These are phyloP conservation scores for Boletus huronensis DNA, from an alignment of 768 basidiomycete species.

Conservation along the genomic window DNA sequence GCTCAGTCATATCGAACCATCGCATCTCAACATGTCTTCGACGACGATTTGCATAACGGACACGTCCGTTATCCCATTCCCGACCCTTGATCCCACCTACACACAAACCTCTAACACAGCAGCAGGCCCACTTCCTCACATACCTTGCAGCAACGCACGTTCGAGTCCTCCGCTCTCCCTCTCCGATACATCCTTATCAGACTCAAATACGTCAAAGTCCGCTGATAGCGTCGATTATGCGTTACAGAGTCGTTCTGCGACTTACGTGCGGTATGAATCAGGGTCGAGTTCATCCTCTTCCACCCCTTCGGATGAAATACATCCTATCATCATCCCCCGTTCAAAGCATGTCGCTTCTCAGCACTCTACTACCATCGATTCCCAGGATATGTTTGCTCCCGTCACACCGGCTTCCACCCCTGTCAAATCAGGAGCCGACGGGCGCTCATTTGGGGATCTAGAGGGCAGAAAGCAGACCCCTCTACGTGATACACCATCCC, in stretches of 20 bases:
- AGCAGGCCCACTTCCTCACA: constrained; percentile 56
- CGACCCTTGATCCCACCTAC: constrained; percentile 20
- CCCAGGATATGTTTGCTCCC: constrained; percentile 34
- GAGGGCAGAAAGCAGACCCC: constrained; percentile 11
- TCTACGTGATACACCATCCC: constrained; percentile 29
- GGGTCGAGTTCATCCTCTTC: constrained; percentile 37
- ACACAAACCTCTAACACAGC: constrained; percentile 49
- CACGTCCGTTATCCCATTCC: constrained; percentile 28
- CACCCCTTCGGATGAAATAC: constrained; percentile 34
- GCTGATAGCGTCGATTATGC: constrained; percentile 9
- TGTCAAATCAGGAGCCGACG: constrained; percentile 16
- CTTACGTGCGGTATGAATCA: constrained; percentile 22
- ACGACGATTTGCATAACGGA: constrained; percentile 25
- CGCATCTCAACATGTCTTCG: constrained; percentile 14
- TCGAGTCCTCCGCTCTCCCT: constrained; percentile 5
- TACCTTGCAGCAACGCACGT: constrained; percentile 48
- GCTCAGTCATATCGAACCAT: constrained; percentile 2
- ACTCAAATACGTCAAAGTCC: neutral
- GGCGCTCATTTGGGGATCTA: constrained; percentile 13
- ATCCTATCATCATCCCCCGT: constrained; percentile 37
- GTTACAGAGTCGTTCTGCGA: neutral
- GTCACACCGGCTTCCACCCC: constrained; percentile 41
- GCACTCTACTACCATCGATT: constrained; percentile 19
- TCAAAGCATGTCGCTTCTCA: constrained; percentile 36
- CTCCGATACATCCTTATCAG: constrained; percentile 17